Percentiles rank a stretch among this genome's conserved stretches.
Conservation (phyloP, 163 green algal species). For the Chloroidium sp. region DNA sequence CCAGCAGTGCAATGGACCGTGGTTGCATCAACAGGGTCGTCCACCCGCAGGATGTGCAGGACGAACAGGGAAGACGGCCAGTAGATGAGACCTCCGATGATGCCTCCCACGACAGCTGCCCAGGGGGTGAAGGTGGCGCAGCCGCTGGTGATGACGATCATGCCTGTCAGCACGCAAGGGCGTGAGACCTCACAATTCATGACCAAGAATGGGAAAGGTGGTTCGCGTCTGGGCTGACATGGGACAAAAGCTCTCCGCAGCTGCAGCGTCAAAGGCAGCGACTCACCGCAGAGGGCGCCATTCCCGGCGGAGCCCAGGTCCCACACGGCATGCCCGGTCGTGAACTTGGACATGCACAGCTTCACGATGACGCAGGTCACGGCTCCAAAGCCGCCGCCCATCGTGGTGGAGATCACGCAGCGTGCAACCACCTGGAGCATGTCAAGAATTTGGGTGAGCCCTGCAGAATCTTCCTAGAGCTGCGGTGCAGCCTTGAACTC, state of each 20-base stretch:
- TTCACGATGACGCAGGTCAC: conserved; percentile 31
- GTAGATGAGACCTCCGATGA: conserved; percentile 31
- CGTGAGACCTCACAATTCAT: background rate
- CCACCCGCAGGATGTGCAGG: conserved; percentile 35
- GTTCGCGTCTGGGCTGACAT: background rate
- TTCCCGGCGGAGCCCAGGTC: conserved; percentile 35
- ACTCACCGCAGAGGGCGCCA: conserved; percentile 24
- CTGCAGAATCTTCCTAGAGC: too few species aligned
- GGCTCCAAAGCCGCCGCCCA: conserved; percentile 38
- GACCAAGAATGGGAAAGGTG: too few species aligned
- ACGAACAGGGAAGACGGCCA: conserved; percentile 16
- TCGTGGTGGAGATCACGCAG: conserved; percentile 44
- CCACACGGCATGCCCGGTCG: conserved; percentile 20
- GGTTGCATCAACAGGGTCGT: conserved; percentile 52
- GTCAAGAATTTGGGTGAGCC: too few species aligned
- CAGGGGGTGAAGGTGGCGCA: conserved; percentile 37
- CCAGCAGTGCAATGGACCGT: conserved; percentile 12
- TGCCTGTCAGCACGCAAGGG: conserved; percentile 9
- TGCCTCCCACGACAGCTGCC: conserved; percentile 31
- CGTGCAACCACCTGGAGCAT: conserved; percentile 24
- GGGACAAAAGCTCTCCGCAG: conserved; percentile 8
- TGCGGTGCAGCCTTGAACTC: too few species aligned
- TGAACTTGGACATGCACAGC: conserved; percentile 19
- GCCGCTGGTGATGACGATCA: conserved; percentile 59
- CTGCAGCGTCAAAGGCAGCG: conserved; percentile 19